Conservation (phyloP, 352 stramenopile species). For the Phytophthora citricola region DNA sequence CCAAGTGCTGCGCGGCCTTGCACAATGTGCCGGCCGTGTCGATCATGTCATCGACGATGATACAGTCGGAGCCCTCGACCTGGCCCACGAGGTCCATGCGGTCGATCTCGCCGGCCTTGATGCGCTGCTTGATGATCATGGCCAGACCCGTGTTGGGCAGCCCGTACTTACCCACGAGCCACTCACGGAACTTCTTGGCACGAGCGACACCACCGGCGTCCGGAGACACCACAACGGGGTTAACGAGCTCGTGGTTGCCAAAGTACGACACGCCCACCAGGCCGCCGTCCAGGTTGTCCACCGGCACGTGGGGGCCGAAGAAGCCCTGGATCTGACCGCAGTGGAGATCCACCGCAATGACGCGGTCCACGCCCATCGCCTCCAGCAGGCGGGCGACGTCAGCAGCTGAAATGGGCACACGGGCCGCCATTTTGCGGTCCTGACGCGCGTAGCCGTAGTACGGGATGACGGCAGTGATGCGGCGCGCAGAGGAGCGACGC, state of each 20-base stretch:
- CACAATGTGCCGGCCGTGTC: slow-evolving; percentile 99
- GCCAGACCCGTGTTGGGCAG: slow-evolving; percentile 97
- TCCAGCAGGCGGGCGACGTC: slow-evolving; percentile 89
- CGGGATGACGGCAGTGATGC: slow-evolving; percentile 99
- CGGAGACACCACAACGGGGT: slow-evolving; percentile 99
- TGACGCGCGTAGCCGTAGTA: slow-evolving; percentile 94
- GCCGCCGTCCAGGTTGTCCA: slow-evolving; percentile 98
- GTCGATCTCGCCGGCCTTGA: slow-evolving; percentile 97
- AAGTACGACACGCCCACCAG: slow-evolving; percentile 96
- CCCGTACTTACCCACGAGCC: slow-evolving; percentile 97
- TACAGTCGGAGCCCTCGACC: slow-evolving; percentile 98
- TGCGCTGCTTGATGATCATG: slow-evolving; percentile 99
- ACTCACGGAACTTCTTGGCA: slow-evolving; percentile 99
- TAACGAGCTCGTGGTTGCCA: slow-evolving; percentile 97
- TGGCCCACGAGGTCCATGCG: slow-evolving; percentile 99
- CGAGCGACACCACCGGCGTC: slow-evolving; percentile 99
- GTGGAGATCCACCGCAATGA: slow-evolving; percentile 90
- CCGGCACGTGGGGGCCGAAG: slow-evolving; percentile 98
- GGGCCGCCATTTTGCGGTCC: slow-evolving; percentile 91
- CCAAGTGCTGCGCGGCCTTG: slow-evolving; percentile 97
- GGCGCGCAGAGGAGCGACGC: slow-evolving; percentile 96
- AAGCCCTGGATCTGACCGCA: slow-evolving; percentile 96
- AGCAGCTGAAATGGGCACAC: slow-evolving; percentile 97
- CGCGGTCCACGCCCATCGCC: slow-evolving; percentile 89
- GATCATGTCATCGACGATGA: slow-evolving; percentile 99